Evolutionary conservation across 169 alveolate species (phyloP), one percentile per base, ranked within the genome.

Genomic region (Plasmodium relictum): DNA sequence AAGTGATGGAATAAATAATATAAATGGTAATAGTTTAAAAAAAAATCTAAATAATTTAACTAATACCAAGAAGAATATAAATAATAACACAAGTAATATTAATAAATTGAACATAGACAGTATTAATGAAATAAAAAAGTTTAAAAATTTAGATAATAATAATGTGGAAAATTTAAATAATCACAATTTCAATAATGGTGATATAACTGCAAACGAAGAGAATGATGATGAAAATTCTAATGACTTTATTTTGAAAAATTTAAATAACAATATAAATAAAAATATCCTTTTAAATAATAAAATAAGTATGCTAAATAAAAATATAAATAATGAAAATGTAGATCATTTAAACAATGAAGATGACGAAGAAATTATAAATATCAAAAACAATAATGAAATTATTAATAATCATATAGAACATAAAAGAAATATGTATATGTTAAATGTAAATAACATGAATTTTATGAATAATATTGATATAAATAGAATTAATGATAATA

Each of bases 91-190:
- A 44, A 44, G 9, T 44, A 44, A 44, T n/a, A 18, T 8, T n/a
- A 68, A 50, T 18, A 68, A 68, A 1, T 0, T 68, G 41, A 42
- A 24, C 0, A 2, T 10, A 4, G 59, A 20, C 10, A 68, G 20
- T 22, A 68, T 8, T 18, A 68, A 22, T 24, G 74, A 26, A 9
- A 50, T 68, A 58, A 68, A 68, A 39, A 66, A 50, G 39, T 22
- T n/a, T n/a, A 42, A 66, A 42, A 41, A 24, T 44, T 52, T n/a
- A 68, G 54, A 26, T 20, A 68, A 37, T 52, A 42, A 68, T 39
- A n/a, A 42, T 58, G 41, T 5, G 18, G 52, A 44, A 44, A 44
- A 9, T 44, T 6, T 9, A 6, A 44, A 44, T 9, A 44, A 44
- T 44, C n/a, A 9, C 6, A 44, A 9, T 44, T 6, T 44, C 9